phyloP scores from a whole-genome alignment of 129 eudicot genomes.

The Rutidosis leptorrhynchoides region DNA sequence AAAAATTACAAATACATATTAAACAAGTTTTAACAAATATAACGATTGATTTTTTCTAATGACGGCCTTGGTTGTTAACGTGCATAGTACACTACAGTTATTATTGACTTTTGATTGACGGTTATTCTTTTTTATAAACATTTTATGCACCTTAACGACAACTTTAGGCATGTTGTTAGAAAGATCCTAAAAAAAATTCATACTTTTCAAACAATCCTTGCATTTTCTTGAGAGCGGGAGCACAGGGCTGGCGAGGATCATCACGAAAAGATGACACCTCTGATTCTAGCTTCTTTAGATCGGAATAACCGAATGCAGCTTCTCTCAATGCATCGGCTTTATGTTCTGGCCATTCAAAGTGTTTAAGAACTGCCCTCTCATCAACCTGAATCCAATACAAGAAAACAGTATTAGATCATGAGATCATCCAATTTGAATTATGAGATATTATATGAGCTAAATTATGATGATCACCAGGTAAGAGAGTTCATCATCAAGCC shows the following conservation, averaged over 20 bases:
- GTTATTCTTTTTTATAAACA: too few species aligned
- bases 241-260: slow-evolving; percentile 71
- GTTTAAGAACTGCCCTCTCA: slow-evolving; percentile 95
- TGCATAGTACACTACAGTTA: too few species aligned
- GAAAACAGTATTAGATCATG: neutral
- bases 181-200: slow-evolving; percentile 8
- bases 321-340: slow-evolving; percentile 94
- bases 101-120: too few species aligned
- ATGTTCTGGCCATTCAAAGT: slow-evolving; percentile 92
- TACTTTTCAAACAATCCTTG: slow-evolving; percentile 94
- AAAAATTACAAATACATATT: neutral
- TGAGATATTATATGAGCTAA: neutral
- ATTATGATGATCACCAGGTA: slow-evolving; percentile 52
- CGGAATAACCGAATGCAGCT: slow-evolving; percentile 94
- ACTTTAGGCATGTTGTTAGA: too few species aligned
- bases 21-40: neutral
- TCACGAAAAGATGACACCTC: slow-evolving; percentile 73
- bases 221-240: slow-evolving; percentile 86
- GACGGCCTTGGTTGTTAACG: too few species aligned
- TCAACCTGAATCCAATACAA: slow-evolving; percentile 57
- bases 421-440: neutral
- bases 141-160: too few species aligned
- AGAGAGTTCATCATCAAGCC: slow-evolving; percentile 98
- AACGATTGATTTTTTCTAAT: too few species aligned
- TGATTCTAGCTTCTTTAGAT: slow-evolving; percentile 79